These are phyloP conservation scores for Asterella californica DNA, from an alignment of 225 moss, liverwort and hornwort species.

Conservation along the genomic window DNA sequence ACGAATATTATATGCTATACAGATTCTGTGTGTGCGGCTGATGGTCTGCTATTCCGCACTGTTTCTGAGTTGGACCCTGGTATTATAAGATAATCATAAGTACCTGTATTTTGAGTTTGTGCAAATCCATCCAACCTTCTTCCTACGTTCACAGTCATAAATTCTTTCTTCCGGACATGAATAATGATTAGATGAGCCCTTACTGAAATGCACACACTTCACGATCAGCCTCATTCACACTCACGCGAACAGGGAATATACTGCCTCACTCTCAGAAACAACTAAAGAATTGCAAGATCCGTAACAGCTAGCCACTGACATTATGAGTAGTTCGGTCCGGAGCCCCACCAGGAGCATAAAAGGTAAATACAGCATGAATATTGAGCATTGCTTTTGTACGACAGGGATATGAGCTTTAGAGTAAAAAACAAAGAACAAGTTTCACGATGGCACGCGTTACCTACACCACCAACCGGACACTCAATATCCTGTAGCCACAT, in stretches of 20 bases:
- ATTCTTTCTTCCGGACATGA: not conserved
- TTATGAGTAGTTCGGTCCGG: not conserved
- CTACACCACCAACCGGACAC: conserved; percentile 7
- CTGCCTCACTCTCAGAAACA: not conserved
- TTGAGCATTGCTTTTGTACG: not conserved
- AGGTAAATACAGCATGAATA: not conserved
- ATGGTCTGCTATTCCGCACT: not conserved
- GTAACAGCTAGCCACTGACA: not conserved
- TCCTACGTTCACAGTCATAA: not conserved
- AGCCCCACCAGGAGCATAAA: conserved; percentile 2
- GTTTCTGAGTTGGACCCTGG: not conserved
- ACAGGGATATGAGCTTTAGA: conserved; percentile 4
- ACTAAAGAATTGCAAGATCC: not conserved
- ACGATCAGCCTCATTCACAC: not conserved
- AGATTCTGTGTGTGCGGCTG: not conserved
- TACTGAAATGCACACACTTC: not conserved
- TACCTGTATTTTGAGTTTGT: not conserved
- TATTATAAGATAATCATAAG: not conserved
- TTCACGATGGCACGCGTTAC: conserved; percentile 1
- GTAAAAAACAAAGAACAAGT: not conserved
- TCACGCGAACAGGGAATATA: not conserved
- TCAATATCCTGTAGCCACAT: not conserved
- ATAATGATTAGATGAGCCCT: not conserved
- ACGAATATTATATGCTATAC: not conserved
- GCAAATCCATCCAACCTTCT: not conserved